Evolutionary conservation across 2,329 filamentous ascomycete species (phyloP).

Genomic region (Lasiodiplodia citricola): DNA sequence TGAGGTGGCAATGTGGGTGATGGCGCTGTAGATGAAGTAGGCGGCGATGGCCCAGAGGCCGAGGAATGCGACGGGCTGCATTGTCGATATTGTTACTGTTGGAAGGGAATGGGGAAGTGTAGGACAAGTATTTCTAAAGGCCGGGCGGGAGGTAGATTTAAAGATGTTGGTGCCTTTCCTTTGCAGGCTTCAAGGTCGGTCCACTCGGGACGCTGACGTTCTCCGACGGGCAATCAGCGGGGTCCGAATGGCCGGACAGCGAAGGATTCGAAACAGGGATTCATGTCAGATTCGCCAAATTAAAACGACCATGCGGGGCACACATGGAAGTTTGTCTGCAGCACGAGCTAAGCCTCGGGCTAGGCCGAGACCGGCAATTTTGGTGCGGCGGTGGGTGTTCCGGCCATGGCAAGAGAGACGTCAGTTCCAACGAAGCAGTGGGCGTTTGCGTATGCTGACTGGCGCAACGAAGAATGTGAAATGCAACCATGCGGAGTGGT

Average conservation of each 20-base stretch:
- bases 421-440: too few relatives aligned
- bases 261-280: neutral
- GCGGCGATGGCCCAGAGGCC: constrained; percentile 36
- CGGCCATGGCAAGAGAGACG: neutral
- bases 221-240: neutral
- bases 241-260: neutral
- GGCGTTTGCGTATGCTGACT: neutral
- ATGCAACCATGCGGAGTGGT: neutral
- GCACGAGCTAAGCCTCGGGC: too few relatives aligned
- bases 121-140: neutral
- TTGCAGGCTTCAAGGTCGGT: neutral
- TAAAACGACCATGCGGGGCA: neutral
- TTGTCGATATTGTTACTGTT: constrained; percentile 11
- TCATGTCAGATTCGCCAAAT: neutral
- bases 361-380: neutral
- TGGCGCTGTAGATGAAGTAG: constrained; percentile 42
- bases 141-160: neutral
- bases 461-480: neutral
- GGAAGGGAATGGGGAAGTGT: too few relatives aligned
- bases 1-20: constrained; percentile 38
- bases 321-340: too few relatives aligned
- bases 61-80: constrained; percentile 38
- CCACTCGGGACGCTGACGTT: neutral
- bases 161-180: neutral
- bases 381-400: too few relatives aligned